Conservation (phyloP, 257 asterid species). For the Echium plantagineum region DNA sequence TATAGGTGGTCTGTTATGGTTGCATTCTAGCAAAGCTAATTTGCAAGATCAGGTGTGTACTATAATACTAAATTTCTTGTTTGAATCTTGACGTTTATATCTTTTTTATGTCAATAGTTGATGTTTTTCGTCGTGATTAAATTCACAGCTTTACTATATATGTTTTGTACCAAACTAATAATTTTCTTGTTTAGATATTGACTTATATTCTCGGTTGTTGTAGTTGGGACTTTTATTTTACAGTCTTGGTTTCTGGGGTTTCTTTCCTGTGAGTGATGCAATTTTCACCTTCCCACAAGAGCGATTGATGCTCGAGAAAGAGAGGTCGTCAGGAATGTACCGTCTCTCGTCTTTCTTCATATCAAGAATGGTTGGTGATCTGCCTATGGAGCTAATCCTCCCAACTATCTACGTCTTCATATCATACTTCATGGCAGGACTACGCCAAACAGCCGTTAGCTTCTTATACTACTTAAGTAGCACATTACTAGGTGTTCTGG, state of each 20-base stretch:
- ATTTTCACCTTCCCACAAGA: conserved; percentile 94
- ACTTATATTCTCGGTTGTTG: conserved; percentile 5
- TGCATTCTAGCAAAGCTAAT: conserved; percentile 56
- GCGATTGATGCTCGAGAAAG: conserved; percentile 80
- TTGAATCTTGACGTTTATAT: no score
- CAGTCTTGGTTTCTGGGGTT: conserved; percentile 85
- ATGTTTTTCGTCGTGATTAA: no score
- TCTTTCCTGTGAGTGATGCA: conserved; percentile 83
- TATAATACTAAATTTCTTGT: no score
- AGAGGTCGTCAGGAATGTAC: conserved; percentile 90
- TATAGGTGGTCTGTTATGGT: conserved; percentile 76
- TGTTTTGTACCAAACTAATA: no score
- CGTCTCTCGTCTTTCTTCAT: conserved; percentile 76
- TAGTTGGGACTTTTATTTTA: conserved; percentile 89
- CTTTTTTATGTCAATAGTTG: no score
- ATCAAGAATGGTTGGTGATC: conserved; percentile 72
- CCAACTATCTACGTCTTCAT: conserved; percentile 67
- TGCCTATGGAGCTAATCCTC: conserved; percentile 75
- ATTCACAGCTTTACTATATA: no score
- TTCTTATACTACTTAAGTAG: conserved; percentile 65
- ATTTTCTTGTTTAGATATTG: no score
- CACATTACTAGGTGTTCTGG: conserved; percentile 71
- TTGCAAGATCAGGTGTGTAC: conserved; percentile 47
- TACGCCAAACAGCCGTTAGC: conserved; percentile 36
- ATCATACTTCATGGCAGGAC: conserved; percentile 86